Conservation (phyloP, 257 asterid genomes). For the Solanum bulbocastanum region DNA sequence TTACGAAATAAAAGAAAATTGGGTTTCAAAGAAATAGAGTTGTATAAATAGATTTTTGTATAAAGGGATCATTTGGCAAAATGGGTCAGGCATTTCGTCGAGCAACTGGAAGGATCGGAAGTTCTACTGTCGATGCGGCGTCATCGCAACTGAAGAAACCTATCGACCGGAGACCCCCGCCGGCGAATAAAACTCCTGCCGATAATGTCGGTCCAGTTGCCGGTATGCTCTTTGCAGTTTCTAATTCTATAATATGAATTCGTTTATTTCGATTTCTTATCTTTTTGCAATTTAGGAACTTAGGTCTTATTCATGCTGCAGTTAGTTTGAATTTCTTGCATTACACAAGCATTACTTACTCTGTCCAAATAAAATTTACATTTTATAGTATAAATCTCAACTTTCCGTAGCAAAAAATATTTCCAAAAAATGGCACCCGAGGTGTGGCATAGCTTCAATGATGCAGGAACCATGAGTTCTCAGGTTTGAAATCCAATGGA, state of each 20-base stretch:
- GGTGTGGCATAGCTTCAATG: neutral
- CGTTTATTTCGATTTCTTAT: neutral
- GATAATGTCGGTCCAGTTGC: slow-evolving; percentile 22
- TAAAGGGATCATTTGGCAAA: neutral
- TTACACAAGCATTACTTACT: neutral
- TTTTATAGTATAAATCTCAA: neutral
- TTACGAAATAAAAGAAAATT: neutral
- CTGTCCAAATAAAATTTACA: neutral
- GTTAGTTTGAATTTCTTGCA: neutral
- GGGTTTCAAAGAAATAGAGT: neutral
- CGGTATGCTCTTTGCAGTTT: slow-evolving; percentile 20
- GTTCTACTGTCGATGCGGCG: slow-evolving; percentile 33
- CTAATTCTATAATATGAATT: neutral
- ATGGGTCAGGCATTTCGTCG: slow-evolving; percentile 99
- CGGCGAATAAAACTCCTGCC: slow-evolving; percentile 17
- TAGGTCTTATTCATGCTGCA: neutral
- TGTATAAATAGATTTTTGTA: neutral
- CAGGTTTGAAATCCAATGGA: neutral
- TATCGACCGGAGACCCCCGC: slow-evolving; percentile 19
- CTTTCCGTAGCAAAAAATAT: neutral
- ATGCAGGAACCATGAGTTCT: neutral
- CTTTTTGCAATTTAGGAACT: neutral
- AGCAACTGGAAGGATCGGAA: slow-evolving; percentile 75
- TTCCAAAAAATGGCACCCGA: neutral
- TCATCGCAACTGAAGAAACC: slow-evolving; percentile 50